Evolutionary conservation across 1,139 yeast species (phyloP), one percentile per base, ranked within the genome.

Genomic region (Lodderomyces margitis): DNA sequence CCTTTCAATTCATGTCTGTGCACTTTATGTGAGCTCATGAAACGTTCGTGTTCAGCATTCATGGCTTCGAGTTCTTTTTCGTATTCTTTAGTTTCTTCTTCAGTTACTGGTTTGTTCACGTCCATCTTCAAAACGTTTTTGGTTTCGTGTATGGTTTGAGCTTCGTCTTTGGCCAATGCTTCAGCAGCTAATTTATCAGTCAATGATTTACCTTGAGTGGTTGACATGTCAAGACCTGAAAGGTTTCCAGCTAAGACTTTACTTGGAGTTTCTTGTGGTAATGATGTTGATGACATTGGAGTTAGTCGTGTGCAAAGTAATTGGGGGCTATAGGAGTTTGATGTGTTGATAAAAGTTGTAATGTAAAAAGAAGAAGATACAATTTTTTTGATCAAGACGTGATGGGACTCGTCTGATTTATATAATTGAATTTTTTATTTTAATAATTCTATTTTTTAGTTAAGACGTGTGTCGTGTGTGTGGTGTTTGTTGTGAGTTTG

Each of bases 1-100:
- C 72, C 88, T 71, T 83, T 84, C 56, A 89, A 70, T 50, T 76
- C 51, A 56, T 80, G 84, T 71, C 94, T 84, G 61, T 81, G 89
- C 34, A 75, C 80, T 54, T 68, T 75, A 67, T 83, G 91, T 50
- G 70, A 65, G 38, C 63, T 61, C 59, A 84, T 68, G 64, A 84
- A 85, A 40, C 67, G 64, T 45, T 66, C 52, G 62, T 85, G 94
- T 45, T 58, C 56, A 12, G 37, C 42, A 21, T 50, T 54, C 14
- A 54, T 57, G 28, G 48, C 50, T 24, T 40, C 10, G 7, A 16
- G 23, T 34, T 46, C 50, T 37, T 55, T 56, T 40, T 57, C 63
- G 38, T 54, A 45, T 14, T 40, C 43, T 34, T 46, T 36, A 17
- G 46, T 17, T 15, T 27, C 28, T 25, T 24, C 21, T 44, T 15